Conservation (phyloP, 1,139 yeast genomes). For the Keqinozyma sinolaborantium region DNA sequence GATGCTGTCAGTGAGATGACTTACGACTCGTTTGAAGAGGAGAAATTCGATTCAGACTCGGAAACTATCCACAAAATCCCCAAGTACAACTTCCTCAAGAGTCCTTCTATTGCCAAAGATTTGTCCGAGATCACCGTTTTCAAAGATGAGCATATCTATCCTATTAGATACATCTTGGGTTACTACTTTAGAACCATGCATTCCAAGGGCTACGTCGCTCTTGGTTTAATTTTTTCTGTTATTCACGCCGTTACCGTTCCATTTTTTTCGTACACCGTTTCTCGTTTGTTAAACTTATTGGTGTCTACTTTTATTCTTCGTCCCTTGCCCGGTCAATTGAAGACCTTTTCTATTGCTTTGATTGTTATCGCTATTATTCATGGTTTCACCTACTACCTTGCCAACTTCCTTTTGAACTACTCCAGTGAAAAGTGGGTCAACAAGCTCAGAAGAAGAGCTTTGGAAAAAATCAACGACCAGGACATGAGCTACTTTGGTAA, state of each 20-base stretch:
- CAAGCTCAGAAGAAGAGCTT: constrained; percentile 46
- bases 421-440: constrained; percentile 71
- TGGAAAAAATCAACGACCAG: constrained; percentile 49
- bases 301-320: constrained; percentile 34
- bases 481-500: constrained; percentile 53
- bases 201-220: constrained; percentile 29
- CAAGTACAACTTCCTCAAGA: constrained; percentile 16
- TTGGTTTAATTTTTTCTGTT: constrained; percentile 55
- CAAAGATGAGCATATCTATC: constrained; percentile 11
- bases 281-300: constrained; percentile 61
- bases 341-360: constrained; percentile 45
- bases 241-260: constrained; percentile 69
- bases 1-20: not conserved
- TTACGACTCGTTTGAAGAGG: not conserved
- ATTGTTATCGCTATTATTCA: constrained; percentile 58
- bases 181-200: constrained; percentile 17
- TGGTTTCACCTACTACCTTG: constrained; percentile 53
- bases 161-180: constrained; percentile 8
- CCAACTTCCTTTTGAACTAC: constrained; percentile 48
- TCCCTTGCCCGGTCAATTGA: constrained; percentile 10
- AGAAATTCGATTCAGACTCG: not conserved
- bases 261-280: constrained; percentile 70
- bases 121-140: constrained; percentile 6
- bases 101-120: constrained; percentile 22
- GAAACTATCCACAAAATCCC: constrained; percentile 3